Conservation (phyloP, 257 asterid genomes). For the Prunella vulgaris region DNA sequence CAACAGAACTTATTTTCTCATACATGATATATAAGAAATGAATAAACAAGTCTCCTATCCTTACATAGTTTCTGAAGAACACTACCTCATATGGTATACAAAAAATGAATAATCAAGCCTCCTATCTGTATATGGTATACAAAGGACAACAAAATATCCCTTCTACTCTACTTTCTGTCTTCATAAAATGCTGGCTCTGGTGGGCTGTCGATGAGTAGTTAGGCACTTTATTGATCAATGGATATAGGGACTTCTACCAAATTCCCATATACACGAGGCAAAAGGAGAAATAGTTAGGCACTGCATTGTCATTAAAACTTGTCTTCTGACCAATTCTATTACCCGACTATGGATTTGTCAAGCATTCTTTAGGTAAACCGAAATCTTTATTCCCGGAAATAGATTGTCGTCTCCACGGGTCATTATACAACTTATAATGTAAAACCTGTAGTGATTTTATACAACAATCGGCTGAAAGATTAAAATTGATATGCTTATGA, state of each 20-base stretch:
- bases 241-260: too few relatives aligned
- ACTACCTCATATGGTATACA: neutral
- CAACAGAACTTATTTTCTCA: neutral
- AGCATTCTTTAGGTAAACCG: slow-evolving; percentile 74
- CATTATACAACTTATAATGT: slow-evolving; percentile 87
- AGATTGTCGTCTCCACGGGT: slow-evolving; percentile 66
- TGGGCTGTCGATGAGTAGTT: too few relatives aligned
- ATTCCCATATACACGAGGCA: too few relatives aligned
- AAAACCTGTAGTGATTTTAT: slow-evolving; percentile 46
- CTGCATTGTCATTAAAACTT: neutral
- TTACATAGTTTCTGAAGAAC: neutral
- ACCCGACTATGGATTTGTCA: slow-evolving; percentile 27
- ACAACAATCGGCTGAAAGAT: slow-evolving; percentile 7
- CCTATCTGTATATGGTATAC: neutral
- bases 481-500: neutral
- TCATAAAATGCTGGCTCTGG: too few relatives aligned
- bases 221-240: too few relatives aligned
- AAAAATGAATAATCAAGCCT: neutral
- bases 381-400: slow-evolving; percentile 36
- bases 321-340: slow-evolving; percentile 16
- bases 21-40: neutral
- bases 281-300: too few relatives aligned
- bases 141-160: neutral
- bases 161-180: too few relatives aligned
- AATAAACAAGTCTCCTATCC: neutral